Evolutionary conservation across 2,329 filamentous ascomycete genomes (phyloP).

Genomic region (Macrophomina tecta): DNA sequence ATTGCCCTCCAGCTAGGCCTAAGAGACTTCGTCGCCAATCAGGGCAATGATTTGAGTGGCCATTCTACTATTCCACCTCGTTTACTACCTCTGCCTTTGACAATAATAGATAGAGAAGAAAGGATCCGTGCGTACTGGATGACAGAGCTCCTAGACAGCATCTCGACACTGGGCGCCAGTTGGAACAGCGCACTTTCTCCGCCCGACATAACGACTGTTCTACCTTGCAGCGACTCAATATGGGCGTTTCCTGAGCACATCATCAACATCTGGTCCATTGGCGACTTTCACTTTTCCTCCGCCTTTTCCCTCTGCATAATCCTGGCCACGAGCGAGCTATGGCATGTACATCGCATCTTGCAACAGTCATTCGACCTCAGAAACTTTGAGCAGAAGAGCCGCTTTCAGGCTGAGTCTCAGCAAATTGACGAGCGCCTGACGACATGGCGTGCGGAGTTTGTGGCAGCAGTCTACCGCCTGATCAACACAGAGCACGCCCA

Average conservation of each 20-base stretch:
- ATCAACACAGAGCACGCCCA: conserved; percentile 25
- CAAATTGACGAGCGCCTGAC: conserved; percentile 36
- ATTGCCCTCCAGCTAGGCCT: conserved; percentile 40
- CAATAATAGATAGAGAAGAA: conserved; percentile 43
- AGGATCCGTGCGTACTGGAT: conserved; percentile 47
- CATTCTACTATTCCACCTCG: conserved; percentile 37
- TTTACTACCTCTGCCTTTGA: conserved; percentile 35
- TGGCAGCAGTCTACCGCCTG: conserved; percentile 31
- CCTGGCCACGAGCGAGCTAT: conserved; percentile 36
- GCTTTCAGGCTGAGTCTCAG: conserved; percentile 36
- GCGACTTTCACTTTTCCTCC: conserved; percentile 33
- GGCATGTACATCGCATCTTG: conserved; percentile 36
- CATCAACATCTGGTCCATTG: conserved; percentile 34
- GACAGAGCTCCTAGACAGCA: conserved; percentile 45
- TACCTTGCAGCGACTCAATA: conserved; percentile 38
- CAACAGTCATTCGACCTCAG: conserved; percentile 36
- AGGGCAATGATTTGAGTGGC: conserved; percentile 38
- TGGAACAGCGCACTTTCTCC: conserved; percentile 36
- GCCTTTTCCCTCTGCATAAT: conserved; percentile 38
- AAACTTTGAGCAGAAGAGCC: conserved; percentile 33
- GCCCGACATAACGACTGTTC: conserved; percentile 30
- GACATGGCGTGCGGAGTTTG: conserved; percentile 36
- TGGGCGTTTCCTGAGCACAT: conserved; percentile 37
- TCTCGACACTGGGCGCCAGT: conserved; percentile 41
- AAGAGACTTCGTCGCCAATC: conserved; percentile 38